Conservation (phyloP, 148 eudicot species). For the Spergularia marina region DNA sequence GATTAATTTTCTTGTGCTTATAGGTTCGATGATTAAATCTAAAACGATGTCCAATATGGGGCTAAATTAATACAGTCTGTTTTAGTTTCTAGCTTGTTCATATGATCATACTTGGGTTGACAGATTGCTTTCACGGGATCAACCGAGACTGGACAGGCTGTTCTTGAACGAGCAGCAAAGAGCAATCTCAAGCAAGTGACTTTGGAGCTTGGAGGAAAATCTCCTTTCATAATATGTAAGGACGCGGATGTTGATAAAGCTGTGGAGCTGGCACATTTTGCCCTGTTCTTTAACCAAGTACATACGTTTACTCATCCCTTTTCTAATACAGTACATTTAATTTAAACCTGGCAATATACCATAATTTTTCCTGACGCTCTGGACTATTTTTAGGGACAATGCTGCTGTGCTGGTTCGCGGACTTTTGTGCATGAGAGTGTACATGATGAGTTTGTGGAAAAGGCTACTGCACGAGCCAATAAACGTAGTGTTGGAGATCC, state of each 20-base stretch:
- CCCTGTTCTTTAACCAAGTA: constrained; percentile 48
- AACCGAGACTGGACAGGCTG: constrained; percentile 50
- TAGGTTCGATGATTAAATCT: background rate
- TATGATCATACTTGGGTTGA: constrained; percentile 4
- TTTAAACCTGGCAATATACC: background rate
- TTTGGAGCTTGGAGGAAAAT: constrained; percentile 73
- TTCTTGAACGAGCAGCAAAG: constrained; percentile 51
- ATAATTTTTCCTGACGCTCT: constrained; percentile 5
- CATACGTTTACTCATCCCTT: background rate
- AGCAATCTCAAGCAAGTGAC: constrained; percentile 66
- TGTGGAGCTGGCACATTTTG: constrained; percentile 67
- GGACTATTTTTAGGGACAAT: constrained; percentile 68
- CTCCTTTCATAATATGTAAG: constrained; percentile 61
- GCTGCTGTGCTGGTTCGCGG: constrained; percentile 96
- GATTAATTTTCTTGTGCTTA: background rate
- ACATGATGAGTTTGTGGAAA: constrained; percentile 86
- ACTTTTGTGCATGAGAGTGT: constrained; percentile 80
- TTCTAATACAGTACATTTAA: background rate
- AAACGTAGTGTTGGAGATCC: constrained; percentile 91
- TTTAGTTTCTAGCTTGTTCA: background rate
- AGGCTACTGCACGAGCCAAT: constrained; percentile 75
- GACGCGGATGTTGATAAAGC: constrained; percentile 63
- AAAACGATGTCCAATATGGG: background rate
- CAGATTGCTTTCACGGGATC: constrained; percentile 75
- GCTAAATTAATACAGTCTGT: background rate